Base-by-base conservation (phyloP, 495 filamentous ascomycete genomes). In the Achaetomiella virescens region DNA sequence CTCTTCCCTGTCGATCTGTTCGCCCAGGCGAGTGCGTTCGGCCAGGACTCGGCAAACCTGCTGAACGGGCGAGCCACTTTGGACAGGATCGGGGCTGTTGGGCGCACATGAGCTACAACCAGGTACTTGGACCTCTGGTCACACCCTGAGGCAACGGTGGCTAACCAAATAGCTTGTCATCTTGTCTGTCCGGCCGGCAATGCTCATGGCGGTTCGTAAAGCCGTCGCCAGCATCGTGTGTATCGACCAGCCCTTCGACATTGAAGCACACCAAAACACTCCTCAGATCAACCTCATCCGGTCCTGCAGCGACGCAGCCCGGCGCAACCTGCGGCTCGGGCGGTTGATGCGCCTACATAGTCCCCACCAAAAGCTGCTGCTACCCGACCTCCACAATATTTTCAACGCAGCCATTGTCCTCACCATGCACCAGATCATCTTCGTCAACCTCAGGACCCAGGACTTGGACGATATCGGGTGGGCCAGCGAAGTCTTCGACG, bases 321-420 rank as follows among this genome's bases (percentile, higher is more conserved):
- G 67, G 9, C 48, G 55, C 45, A 75, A 74, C 42, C 60, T 72
- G 10, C 55, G 57, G 2, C 66, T 77, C 2, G 70, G 57, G 4
- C 51, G 58, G 10, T 57, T 62, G 24, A 66, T 66, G 37, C 62
- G 59, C 6, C 59, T 49, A 25, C 55, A 61, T 18, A 63, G 57
- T 51, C 61, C 60, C 11, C 47, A 51, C 15, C 46, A 53, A 25
- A 66, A 61, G 45, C 62, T 72, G 10, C 60, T 71, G 15, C 50
- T 70, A 41, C 58, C 66, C 10, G 72, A 72, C 15, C 63, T 74
- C 48, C 74, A 77, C 61, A 63, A 70, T 49, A 56, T 74, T 35
- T 77, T 76, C 67, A 76, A 72, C 61, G 73, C 73, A 8, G 72
- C 70, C 48, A 59, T 74, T 41, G 62, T 74, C 37, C 66, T 77